A percentile compares a stretch with the other conserved stretches of the same genome.
phyloP scores from a whole-genome alignment of 768 basidiomycete species.

The Boletales sp. region DNA sequence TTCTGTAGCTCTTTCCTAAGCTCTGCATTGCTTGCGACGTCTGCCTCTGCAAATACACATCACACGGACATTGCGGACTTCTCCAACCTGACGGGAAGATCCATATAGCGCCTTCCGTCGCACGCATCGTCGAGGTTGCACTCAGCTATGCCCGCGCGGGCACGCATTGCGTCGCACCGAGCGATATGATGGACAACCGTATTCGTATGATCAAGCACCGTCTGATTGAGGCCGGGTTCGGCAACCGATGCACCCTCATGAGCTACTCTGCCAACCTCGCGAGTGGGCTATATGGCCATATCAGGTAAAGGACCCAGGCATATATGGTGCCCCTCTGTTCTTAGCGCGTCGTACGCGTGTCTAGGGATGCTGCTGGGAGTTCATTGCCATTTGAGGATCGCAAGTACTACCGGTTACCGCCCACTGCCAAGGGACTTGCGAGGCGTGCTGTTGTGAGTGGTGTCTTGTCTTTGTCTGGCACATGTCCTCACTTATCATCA shows the following conservation, averaged over 20 bases:
- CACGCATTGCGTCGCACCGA: slow-evolving; percentile 95
- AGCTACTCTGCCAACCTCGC: slow-evolving; percentile 81
- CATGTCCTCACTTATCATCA: not conserved
- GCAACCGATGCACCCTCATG: slow-evolving; percentile 91
- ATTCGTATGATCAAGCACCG: slow-evolving; percentile 84
- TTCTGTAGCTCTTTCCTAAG: slow-evolving; percentile 73
- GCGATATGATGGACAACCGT: slow-evolving; percentile 99
- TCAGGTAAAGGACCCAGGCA: slow-evolving; percentile 54
- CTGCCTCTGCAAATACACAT: slow-evolving; percentile 99
- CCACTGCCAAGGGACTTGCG: slow-evolving; percentile 85
- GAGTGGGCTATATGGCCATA: slow-evolving; percentile 83
- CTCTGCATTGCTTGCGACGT: slow-evolving; percentile 93
- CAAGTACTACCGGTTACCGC: slow-evolving; percentile 98
- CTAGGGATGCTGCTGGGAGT: slow-evolving; percentile 43
- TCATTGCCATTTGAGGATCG: slow-evolving; percentile 81
- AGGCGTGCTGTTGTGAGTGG: slow-evolving; percentile 82
- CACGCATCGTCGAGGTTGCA: slow-evolving; percentile 87
- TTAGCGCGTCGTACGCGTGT: not conserved
- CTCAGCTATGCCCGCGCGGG: slow-evolving; percentile 90
- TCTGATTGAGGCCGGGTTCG: slow-evolving; percentile 78
- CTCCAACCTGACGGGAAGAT: slow-evolving; percentile 74
- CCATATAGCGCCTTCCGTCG: slow-evolving; percentile 70
- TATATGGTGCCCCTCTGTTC: not conserved
- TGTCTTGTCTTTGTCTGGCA: not conserved
- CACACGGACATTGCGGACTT: slow-evolving; percentile 94